phyloP scores from a whole-genome alignment of 2,329 filamentous ascomycete species.

The Verticillium isaacii region DNA sequence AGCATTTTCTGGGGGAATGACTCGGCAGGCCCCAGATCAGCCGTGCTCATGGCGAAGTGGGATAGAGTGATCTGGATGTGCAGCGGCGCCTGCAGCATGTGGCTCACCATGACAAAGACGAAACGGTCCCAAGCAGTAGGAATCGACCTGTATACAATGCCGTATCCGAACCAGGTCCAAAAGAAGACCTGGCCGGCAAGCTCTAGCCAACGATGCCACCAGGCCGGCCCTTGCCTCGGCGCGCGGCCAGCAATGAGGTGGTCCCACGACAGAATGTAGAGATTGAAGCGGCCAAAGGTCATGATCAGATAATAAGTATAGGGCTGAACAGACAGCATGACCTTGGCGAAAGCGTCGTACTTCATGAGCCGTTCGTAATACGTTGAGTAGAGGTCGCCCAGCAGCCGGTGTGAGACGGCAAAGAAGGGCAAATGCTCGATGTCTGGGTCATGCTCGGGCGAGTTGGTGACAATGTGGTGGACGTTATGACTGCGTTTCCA shows the following conservation, averaged over 20 bases:
- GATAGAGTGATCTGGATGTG: slow-evolving; percentile 89
- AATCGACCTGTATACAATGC: slow-evolving; percentile 68
- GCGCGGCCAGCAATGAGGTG: slow-evolving; percentile 68
- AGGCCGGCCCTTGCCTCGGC: slow-evolving; percentile 69
- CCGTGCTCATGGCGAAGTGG: slow-evolving; percentile 90
- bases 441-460: slow-evolving; percentile 91
- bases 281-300: slow-evolving; percentile 78
- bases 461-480: slow-evolving; percentile 94
- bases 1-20: slow-evolving; percentile 90
- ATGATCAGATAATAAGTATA: slow-evolving; percentile 82
- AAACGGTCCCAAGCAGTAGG: slow-evolving; percentile 66
- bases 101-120: slow-evolving; percentile 72
- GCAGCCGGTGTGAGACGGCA: slow-evolving; percentile 77
- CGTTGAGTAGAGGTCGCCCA: slow-evolving; percentile 67
- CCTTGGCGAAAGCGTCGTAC: slow-evolving; percentile 69
- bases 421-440: slow-evolving; percentile 91
- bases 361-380: slow-evolving; percentile 80
- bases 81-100: slow-evolving; percentile 74
- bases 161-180: slow-evolving; percentile 83
- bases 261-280: slow-evolving; percentile 77
- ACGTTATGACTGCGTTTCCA: slow-evolving; percentile 98
- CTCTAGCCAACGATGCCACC: slow-evolving; percentile 83
- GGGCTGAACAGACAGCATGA: slow-evolving; percentile 69
- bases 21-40: slow-evolving; percentile 76
- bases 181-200: slow-evolving; percentile 72